phyloP scores from a whole-genome alignment of 768 basidiomycete genomes.

The Calocybe indica region DNA sequence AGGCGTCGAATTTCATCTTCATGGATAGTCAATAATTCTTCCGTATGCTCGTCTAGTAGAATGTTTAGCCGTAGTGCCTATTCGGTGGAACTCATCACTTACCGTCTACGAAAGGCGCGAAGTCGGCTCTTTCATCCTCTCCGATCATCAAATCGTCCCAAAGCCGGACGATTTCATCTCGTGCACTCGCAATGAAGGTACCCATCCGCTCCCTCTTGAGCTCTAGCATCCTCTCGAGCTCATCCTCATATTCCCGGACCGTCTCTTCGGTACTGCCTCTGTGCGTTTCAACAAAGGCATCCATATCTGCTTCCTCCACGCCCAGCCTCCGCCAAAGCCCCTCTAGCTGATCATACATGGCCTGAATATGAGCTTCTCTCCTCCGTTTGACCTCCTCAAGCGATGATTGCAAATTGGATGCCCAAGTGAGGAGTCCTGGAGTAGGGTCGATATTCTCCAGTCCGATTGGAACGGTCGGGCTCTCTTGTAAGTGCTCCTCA shows the following conservation, averaged over 20 bases:
- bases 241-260: constrained; percentile 80
- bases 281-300: constrained; percentile 86
- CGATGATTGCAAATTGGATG: constrained; percentile 45
- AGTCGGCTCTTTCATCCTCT: constrained; percentile 75
- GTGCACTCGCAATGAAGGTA: constrained; percentile 74
- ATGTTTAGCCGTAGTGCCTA: constrained; percentile 4
- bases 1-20: constrained; percentile 80
- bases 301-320: constrained; percentile 73
- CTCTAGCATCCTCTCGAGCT: constrained; percentile 86
- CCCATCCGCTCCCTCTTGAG: constrained; percentile 85
- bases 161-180: constrained; percentile 71
- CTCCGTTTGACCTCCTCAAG: constrained; percentile 70
- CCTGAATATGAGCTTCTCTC: constrained; percentile 82
- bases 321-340: constrained; percentile 86
- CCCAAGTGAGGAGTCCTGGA: constrained; percentile 68
- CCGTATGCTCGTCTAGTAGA: constrained; percentile 72
- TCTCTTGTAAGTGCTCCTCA: constrained; percentile 36
- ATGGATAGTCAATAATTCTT: constrained; percentile 80
- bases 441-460: constrained; percentile 80
- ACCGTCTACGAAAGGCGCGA: constrained; percentile 84
- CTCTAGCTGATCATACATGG: constrained; percentile 91
- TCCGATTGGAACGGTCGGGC: constrained; percentile 36
- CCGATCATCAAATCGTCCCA: constrained; percentile 88
- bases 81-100: constrained; percentile 13
- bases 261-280: constrained; percentile 76